Evolutionary conservation across 768 basidiomycete species (phyloP), one percentile per base, ranked within the genome.

Genomic region (Crassisporium funariophilum): DNA sequence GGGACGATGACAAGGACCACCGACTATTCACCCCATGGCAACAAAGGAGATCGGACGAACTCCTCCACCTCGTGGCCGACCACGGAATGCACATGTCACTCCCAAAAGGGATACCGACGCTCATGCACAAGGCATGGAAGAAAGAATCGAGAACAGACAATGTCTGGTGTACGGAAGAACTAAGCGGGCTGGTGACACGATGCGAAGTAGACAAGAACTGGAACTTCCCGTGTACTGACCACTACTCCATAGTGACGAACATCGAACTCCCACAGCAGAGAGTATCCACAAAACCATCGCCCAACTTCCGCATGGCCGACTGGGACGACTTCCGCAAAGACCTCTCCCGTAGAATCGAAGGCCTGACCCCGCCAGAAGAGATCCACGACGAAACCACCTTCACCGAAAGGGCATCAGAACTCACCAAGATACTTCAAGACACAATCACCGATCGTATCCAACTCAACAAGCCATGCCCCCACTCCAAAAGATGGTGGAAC

Each of bases 401-500:
- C 27, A 29, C 7, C 13, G 27, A 13, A 13, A 7, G 13, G 27
- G 8, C 7, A 29, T 29, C 27, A 29, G n/a, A 33, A 25, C 35
- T 49, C 5, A 49, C 42, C 15, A 9, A 23, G n/a, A 34, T 35
- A 4, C 12, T 49, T 5, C 41, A 49, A 24, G 21, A 38, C 8
- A 29, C 27, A 29, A 13, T 29, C 27, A 29, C n/a, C 10, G 5
- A 11, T 4, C 9, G 13, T 3, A 27, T 43, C 0, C 11, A 5
- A 5, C 12, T 17, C 4, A 33, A 19, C 17, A 42, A 49, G 29
- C 41, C 47, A 33, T 44, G 41, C 2, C 47, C 41, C 9, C 17
- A 42, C 1, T 20, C 41, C 1, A 49, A 49, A 29, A 7, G 31
- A 6, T 49, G 47, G 47, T 49, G 41, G 47, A 49, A 23, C 2